Evolutionary conservation across 768 basidiomycete species (phyloP).

Genomic region (Auriscalpium vulgare): DNA sequence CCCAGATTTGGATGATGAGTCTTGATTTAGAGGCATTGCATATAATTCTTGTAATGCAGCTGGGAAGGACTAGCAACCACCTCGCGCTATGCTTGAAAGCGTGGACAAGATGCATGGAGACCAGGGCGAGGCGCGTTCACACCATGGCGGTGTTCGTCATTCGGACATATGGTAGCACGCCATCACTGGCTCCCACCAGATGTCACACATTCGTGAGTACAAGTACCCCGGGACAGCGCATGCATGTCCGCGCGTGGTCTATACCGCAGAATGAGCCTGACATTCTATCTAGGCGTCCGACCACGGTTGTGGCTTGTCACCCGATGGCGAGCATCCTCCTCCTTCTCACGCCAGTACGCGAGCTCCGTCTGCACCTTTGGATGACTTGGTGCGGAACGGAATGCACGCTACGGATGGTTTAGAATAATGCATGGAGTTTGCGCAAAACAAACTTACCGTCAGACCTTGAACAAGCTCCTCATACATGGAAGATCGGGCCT

Average conservation of each 20-base stretch:
- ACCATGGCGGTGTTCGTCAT: neutral
- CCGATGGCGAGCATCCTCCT: slow-evolving; percentile 61
- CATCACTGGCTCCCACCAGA: slow-evolving; percentile 2
- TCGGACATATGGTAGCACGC: neutral
- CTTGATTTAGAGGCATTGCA: too few relatives aligned
- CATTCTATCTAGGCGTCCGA: neutral
- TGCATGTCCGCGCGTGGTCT: too few relatives aligned
- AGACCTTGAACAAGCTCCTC: slow-evolving; percentile 70
- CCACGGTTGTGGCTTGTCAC: slow-evolving; percentile 17
- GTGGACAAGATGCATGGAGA: too few relatives aligned
- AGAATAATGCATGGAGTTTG: neutral
- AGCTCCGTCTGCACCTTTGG: slow-evolving; percentile 83
- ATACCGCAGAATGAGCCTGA: too few relatives aligned
- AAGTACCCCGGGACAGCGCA: too few relatives aligned
- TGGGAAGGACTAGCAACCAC: too few relatives aligned
- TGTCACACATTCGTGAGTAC: too few relatives aligned
- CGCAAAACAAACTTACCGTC: slow-evolving; percentile 43
- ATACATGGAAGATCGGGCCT: slow-evolving; percentile 65
- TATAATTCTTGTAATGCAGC: too few relatives aligned
- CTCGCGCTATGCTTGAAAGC: too few relatives aligned
- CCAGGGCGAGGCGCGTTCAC: neutral
- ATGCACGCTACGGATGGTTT: slow-evolving; percentile 41
- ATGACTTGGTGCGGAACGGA: slow-evolving; percentile 60
- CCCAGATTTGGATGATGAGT: too few relatives aligned
- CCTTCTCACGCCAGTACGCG: slow-evolving; percentile 78